Evolutionary conservation across 805 yeast species (phyloP), one percentile per base, ranked within the genome.

Genomic region (Saccharomycopsis guyanensis): DNA sequence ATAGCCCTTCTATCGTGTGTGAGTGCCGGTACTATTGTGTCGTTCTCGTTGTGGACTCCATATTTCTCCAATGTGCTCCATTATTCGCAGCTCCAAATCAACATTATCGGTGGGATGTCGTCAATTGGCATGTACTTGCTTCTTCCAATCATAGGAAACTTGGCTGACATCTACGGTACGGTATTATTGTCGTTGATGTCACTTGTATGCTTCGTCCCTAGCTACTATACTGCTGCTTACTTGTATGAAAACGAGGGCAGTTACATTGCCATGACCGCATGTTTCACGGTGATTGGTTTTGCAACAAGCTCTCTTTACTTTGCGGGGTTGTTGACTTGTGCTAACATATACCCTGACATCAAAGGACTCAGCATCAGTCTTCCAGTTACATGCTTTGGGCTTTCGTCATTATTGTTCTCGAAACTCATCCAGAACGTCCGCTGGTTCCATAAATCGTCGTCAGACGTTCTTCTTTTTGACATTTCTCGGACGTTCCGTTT

Each of bases 361-460:
- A 85, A 86, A 49, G 82, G 95, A 2, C 63, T 91, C 46, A 84
- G 95, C 27, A 86, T 91, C 38, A 82, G 94, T 44, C 72, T 84
- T 38, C 98, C 98, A 0, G 89, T 91, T 2, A 76, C 95, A 0
- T 82, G 82, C 52, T 89, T 83, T 61, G 98, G 97, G 1, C 57
- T 87, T 25, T 82, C 95, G 3, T 76, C 95, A 1, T 66, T 93
- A 46, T 62, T 89, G 40, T 82, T 85, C 3, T 73, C 95, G 0
- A 88, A 80, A 59, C 58, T 76, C 38, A 62, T 76, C 59, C 74
- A 70, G 49, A 58, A 71, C 20, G 53, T 54, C 5, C 66, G 62
- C 59, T 68, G 79, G 55, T 61, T 61, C 53, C 53, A 63, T 42
- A 56, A 52, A 19, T 31, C 51, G 3, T 50, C 49, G 16, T 53